phyloP scores from a whole-genome alignment of 2,329 filamentous ascomycete species.

The Byssoonygena ceratinophila region DNA sequence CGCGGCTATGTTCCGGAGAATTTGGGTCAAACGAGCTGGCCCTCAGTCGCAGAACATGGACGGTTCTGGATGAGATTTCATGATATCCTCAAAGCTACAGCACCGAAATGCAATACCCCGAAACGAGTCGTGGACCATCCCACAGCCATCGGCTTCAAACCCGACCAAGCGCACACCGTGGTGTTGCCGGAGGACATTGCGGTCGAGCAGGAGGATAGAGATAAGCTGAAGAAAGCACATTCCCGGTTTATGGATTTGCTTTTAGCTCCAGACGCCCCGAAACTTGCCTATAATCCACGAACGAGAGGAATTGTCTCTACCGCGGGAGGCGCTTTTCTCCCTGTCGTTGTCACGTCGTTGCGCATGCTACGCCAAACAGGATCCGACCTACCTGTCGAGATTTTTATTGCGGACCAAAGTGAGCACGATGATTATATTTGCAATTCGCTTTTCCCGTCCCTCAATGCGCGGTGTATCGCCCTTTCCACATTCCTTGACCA shows the following conservation, averaged over 20 bases:
- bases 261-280: conserved; percentile 10
- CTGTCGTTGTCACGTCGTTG: conserved; percentile 27
- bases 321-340: conserved; percentile 21
- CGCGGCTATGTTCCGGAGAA: conserved; percentile 2
- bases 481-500: conserved; percentile 28
- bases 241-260: conserved; percentile 13
- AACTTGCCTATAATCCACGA: conserved; percentile 11
- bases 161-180: conserved; percentile 14
- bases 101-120: conserved; percentile 15
- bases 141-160: conserved; percentile 16
- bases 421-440: conserved; percentile 28
- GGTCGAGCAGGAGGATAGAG: conserved; percentile 13
- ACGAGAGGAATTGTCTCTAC: conserved; percentile 17
- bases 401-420: conserved; percentile 24
- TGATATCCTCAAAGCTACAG: conserved; percentile 14
- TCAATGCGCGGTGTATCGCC: conserved; percentile 26
- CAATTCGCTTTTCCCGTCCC: conserved; percentile 22
- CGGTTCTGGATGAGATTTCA: conserved; percentile 17
- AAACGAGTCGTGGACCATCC: conserved; percentile 15
- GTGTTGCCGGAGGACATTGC: conserved; percentile 16
- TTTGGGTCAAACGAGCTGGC: background rate
- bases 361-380: conserved; percentile 29
- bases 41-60: conserved; percentile 13
- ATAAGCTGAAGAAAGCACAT: conserved; percentile 16
- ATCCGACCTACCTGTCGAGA: conserved; percentile 29